These are phyloP conservation scores for Sordariomycetes sp. DNA, from an alignment of 2,329 filamentous ascomycete genomes.

Conservation along the genomic window DNA sequence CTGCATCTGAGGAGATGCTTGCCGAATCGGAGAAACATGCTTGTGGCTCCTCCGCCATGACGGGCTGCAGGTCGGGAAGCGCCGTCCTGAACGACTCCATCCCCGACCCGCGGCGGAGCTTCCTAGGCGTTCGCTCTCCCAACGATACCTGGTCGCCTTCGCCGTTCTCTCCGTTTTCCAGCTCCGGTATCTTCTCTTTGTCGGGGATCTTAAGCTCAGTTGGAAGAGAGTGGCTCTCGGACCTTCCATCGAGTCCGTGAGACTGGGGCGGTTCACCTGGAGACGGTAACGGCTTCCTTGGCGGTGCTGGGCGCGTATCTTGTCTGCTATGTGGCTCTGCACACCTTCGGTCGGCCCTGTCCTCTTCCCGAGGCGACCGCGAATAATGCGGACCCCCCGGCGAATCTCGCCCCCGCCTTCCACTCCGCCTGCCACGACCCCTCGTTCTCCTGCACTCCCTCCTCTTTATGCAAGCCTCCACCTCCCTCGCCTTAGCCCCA, in stretches of 20 bases:
- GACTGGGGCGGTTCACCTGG: background rate
- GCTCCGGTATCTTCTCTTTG: background rate
- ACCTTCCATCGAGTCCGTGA: background rate
- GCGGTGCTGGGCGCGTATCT: no score
- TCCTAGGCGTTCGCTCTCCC: background rate
- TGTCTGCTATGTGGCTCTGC: background rate
- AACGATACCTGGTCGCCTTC: background rate
- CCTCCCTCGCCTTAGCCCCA: background rate
- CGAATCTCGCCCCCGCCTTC: background rate
- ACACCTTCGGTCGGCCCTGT: background rate
- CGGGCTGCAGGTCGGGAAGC: background rate
- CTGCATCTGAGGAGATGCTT: background rate
- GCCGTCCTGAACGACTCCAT: background rate
- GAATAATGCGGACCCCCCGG: no score
- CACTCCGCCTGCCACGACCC: slow-evolving; percentile 10
- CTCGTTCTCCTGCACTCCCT: slow-evolving; percentile 15
- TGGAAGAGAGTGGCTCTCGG: background rate
- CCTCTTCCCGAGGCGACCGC: background rate
- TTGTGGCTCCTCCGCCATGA: background rate
- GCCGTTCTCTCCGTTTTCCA: background rate
- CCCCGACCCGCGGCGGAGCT: background rate
- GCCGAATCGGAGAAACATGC: background rate
- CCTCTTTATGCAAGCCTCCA: background rate
- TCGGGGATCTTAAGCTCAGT: background rate
- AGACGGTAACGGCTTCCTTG: background rate